phyloP scores from a whole-genome alignment of 768 basidiomycete species.

The Auriculariales sp. region DNA sequence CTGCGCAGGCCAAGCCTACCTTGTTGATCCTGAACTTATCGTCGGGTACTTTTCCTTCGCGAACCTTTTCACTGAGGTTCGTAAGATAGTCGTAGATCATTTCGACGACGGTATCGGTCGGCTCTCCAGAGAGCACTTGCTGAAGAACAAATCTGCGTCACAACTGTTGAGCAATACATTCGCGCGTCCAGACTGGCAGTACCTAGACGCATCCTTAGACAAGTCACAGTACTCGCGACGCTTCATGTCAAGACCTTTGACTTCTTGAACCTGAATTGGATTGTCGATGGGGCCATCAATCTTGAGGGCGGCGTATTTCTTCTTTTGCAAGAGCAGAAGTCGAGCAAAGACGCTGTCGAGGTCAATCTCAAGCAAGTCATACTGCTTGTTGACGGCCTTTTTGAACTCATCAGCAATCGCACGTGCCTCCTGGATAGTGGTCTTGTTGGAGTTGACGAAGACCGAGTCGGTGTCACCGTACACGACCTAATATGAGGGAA shows the following conservation, averaged over 20 bases:
- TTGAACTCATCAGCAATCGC: slow-evolving; percentile 89
- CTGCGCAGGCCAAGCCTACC: slow-evolving; percentile 24
- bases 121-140: slow-evolving; percentile 80
- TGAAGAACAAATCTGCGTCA: slow-evolving; percentile 69
- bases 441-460: slow-evolving; percentile 92
- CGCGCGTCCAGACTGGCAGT: background rate
- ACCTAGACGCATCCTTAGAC: slow-evolving; percentile 91
- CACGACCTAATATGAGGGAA: slow-evolving; percentile 50
- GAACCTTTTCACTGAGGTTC: slow-evolving; percentile 61
- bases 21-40: slow-evolving; percentile 95
- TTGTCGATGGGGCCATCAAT: slow-evolving; percentile 65
- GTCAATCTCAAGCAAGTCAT: slow-evolving; percentile 92
- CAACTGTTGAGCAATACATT: background rate
- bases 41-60: slow-evolving; percentile 60
- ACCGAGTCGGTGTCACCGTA: slow-evolving; percentile 99
- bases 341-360: slow-evolving; percentile 89
- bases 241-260: slow-evolving; percentile 99
- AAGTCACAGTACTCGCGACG: slow-evolving; percentile 86
- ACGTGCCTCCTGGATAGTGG: slow-evolving; percentile 74
- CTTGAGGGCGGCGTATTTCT: slow-evolving; percentile 97
- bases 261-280: slow-evolving; percentile 33
- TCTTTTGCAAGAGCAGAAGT: slow-evolving; percentile 87
- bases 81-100: slow-evolving; percentile 86
- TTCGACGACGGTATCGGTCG: slow-evolving; percentile 78
- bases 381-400: slow-evolving; percentile 90